Conservation (phyloP, 306 rosid genomes). For the Fragaria nilgerrensis region DNA sequence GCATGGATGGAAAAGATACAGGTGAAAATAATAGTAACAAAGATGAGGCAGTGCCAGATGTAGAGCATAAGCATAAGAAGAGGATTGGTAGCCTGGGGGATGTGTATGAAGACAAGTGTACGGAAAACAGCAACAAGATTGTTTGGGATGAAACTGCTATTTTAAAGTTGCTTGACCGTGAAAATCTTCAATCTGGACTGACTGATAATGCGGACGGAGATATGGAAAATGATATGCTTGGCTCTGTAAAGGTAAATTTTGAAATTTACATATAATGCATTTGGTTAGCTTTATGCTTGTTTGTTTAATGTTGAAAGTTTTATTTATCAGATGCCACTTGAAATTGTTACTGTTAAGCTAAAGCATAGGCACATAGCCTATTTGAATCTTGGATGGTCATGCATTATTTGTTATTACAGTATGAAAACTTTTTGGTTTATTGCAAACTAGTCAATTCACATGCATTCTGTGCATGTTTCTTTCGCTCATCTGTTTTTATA, state of each 20-base stretch:
- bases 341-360: not conserved
- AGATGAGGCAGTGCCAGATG: conserved; percentile 67
- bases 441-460: not conserved
- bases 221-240: conserved; percentile 90
- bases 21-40: conserved; percentile 65
- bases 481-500: not conserved
- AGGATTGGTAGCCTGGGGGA: conserved; percentile 94
- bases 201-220: conserved; percentile 86
- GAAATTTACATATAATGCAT: conserved; percentile 26
- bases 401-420: not conserved
- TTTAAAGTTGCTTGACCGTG: conserved; percentile 89
- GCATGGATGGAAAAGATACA: conserved; percentile 52
- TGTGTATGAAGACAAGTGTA: conserved; percentile 90
- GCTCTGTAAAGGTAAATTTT: conserved; percentile 83
- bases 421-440: not conserved
- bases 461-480: not conserved
- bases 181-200: conserved; percentile 75
- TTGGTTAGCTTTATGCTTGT: not conserved
- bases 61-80: conserved; percentile 84
- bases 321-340: not conserved
- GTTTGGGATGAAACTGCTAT: conserved; percentile 98
- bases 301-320: conserved; percentile 4
- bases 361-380: not conserved
- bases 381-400: not conserved
- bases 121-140: conserved; percentile 71